phyloP scores from a whole-genome alignment of 2,329 filamentous ascomycete species.

The Didymella keratinophila region DNA sequence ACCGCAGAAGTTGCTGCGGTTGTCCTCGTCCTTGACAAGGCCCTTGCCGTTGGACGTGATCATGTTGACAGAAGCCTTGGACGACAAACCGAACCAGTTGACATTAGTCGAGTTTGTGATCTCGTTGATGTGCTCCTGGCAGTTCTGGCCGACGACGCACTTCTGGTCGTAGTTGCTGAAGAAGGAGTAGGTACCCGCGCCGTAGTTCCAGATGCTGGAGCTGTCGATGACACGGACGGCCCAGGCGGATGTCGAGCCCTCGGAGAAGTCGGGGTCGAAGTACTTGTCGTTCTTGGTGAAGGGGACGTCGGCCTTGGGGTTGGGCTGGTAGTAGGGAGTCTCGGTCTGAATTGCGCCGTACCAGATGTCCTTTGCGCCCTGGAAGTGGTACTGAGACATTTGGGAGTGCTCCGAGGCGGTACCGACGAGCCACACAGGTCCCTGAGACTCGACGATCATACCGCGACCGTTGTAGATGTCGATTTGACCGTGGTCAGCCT shows the following conservation, averaged over 20 bases:
- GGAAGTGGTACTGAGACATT: slow-evolving; percentile 75
- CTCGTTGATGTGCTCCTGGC: slow-evolving; percentile 61
- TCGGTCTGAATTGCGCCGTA: slow-evolving; percentile 73
- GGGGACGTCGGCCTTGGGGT: slow-evolving; percentile 65
- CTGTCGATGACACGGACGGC: slow-evolving; percentile 54
- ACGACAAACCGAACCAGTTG: slow-evolving; percentile 57
- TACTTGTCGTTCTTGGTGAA: slow-evolving; percentile 59
- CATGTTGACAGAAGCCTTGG: slow-evolving; percentile 61
- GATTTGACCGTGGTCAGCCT: slow-evolving; percentile 74
- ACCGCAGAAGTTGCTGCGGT: slow-evolving; percentile 59
- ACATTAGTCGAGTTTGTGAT: slow-evolving; percentile 55
- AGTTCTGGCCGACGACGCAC: slow-evolving; percentile 58
- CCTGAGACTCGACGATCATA: slow-evolving; percentile 78
- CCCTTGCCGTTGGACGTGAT: slow-evolving; percentile 51
- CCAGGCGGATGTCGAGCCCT: slow-evolving; percentile 54
- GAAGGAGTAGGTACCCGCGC: slow-evolving; percentile 64
- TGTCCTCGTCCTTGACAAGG: slow-evolving; percentile 53
- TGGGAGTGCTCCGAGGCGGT: slow-evolving; percentile 71
- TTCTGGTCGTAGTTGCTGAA: slow-evolving; percentile 65
- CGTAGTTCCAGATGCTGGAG: slow-evolving; percentile 56
- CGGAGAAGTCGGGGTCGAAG: slow-evolving; percentile 54
- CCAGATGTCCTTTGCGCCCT: slow-evolving; percentile 67
- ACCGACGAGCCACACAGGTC: slow-evolving; percentile 77
- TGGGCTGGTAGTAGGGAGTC: slow-evolving; percentile 75
- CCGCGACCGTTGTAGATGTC: slow-evolving; percentile 89